These are phyloP conservation scores for Lactarius tabidus DNA, from an alignment of 768 basidiomycete genomes.

Conservation along the genomic window DNA sequence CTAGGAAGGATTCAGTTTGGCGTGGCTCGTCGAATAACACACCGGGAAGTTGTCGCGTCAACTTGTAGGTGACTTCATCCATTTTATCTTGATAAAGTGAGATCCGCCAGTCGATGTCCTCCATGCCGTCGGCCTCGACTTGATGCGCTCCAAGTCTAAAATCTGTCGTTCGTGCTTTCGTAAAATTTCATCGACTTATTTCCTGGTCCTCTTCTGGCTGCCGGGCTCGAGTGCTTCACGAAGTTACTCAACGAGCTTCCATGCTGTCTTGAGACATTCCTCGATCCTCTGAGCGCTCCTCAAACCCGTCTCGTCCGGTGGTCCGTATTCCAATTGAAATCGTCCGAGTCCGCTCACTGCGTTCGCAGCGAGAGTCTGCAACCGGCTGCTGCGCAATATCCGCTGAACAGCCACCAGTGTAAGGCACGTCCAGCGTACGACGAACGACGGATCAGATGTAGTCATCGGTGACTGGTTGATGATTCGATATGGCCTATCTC, in stretches of 20 bases:
- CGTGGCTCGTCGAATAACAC: no score
- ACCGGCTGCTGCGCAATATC: background rate
- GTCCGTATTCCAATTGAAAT: background rate
- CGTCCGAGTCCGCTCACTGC: conserved; percentile 3
- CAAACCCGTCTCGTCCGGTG: background rate
- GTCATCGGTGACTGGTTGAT: background rate
- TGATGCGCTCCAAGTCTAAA: conserved; percentile 5
- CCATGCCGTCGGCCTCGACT: background rate
- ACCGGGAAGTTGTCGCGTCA: background rate
- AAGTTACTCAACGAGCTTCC: no score
- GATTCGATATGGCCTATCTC: background rate
- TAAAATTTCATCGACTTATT: no score
- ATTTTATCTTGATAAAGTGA: background rate
- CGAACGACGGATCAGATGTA: background rate
- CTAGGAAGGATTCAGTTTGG: background rate
- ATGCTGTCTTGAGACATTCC: no score
- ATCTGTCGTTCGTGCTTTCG: background rate
- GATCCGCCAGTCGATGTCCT: background rate
- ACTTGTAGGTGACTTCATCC: background rate
- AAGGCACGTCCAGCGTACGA: conserved; percentile 7
- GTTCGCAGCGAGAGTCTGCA: background rate
- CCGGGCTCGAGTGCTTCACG: no score
- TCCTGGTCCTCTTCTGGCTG: no score
- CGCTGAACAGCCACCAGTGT: background rate
- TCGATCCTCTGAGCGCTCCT: background rate